Base-by-base conservation (phyloP, 2,329 filamentous ascomycete species). In the Colletotrichum noveboracense region DNA sequence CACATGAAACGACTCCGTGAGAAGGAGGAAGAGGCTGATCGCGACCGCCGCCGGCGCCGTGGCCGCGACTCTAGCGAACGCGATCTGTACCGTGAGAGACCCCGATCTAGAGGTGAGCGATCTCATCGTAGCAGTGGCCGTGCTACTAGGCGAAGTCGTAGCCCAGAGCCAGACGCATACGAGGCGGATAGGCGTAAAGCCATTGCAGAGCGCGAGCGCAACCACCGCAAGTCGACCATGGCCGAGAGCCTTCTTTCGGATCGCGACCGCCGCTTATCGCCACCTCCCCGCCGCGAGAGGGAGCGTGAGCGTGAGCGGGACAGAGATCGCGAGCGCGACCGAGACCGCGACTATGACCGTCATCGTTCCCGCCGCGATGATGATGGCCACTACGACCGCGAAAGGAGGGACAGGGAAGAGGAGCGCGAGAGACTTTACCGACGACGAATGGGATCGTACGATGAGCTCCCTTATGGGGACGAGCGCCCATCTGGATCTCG, bases 161-260 rank as follows among this genome's bases (percentile, higher is more conserved):
- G 94, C 80, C 96, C 96, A n/a, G 97, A 98, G 84, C 91, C 92
- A 74, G 96, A 99, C 86, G 92, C 95, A 24, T 99, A 99, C 84
- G 97, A 98, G 85, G 97, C 96, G 76, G 97, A 99, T 83, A 93
- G 97, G 78, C 94, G 96, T 81, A 97, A 96, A 84, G 96, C 96
- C 58, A 96, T 97, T 82, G 96, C 96, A 74, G 96, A 98, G 82
- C 94, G 97, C 64, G 97, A 98, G 86, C 94, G 96, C 78, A 96
- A 97, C 80, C 97, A 98, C 86, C 93, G 95, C 84, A 97, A 97
- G 86, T 89, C 92, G 60, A 92, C 90, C 82, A 92, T 92, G 86
- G 94, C 93, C 78, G 91, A 93, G 80, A 91, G 88, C 78, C 85
- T 92, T 24, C 83, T 93, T 68, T 62, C 66, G 28, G 82, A 80